Conservation (phyloP, 306 rosid genomes). For the Quercus dentata region DNA sequence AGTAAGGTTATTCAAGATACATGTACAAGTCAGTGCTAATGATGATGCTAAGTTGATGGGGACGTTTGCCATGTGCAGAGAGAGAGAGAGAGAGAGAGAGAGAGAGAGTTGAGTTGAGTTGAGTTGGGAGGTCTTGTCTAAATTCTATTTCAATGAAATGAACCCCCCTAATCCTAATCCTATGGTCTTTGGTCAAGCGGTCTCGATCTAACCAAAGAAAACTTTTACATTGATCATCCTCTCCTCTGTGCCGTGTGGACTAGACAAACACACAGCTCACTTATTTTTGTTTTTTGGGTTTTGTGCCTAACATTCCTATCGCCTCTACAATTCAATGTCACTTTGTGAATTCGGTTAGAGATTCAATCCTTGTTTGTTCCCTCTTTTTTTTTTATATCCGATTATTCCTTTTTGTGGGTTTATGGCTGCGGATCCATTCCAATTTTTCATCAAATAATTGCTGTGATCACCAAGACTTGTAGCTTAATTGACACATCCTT, state of each 20-base stretch:
- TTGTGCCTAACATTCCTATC: background rate
- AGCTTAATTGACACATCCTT: no score
- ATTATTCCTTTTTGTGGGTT: no score
- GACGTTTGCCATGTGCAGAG: background rate
- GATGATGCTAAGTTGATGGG: background rate
- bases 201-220: background rate
- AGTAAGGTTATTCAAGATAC: background rate
- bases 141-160: no score
- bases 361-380: no score
- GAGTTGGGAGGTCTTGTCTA: background rate
- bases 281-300: background rate
- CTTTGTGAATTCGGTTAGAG: no score
- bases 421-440: no score
- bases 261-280: background rate
- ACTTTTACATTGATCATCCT: background rate
- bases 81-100: background rate
- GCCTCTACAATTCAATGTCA: background rate
- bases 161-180: no score
- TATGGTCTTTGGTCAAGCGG: background rate
- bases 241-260: background rate
- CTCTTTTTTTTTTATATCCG: no score
- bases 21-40: background rate
- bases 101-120: background rate
- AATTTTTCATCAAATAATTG: no score
- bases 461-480: no score